Evolutionary conservation across 2,329 filamentous ascomycete genomes (phyloP), one percentile per base, ranked within the genome.

Genomic region (Diaporthe velutina): DNA sequence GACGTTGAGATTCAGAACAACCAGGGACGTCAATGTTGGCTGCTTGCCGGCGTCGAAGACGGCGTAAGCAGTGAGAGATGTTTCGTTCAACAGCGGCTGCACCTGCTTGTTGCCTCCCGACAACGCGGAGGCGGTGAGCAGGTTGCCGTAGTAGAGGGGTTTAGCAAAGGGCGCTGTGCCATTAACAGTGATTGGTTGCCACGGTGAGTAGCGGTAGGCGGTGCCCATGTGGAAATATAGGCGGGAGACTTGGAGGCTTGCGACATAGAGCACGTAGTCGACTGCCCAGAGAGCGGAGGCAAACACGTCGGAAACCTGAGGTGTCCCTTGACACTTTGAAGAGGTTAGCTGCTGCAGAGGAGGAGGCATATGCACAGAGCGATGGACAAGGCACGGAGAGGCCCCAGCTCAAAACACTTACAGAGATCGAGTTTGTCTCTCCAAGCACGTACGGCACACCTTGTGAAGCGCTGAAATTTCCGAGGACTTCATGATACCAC

Each of bases 141-240:
- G 66, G 52, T 79, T 79, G 9, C 77, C 78, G 42, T 80, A 80
- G 71, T 80, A 80, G 30, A 78, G 70, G 7, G 78, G 71, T 40
- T 77, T 77, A 1, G 73, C 71, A n/a, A 75, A 68, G 0, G 74
- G 60, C 7, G 66, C 70, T 4, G 76, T 76, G 50, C 72, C 64
- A 19, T 74, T 75, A 40, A 57, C 71, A 6, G 35, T 57, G 28
- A 79, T 74, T 3, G 79, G 79, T 52, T 79, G 77, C 79, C 79
- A 80, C 4, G 78, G 66, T 2, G 71, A 73, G 58, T 80, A 80
- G 8, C 76, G 74, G 54, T 78, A 80, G 19, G 61, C 71, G 0
- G 78, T 79, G 7, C 79, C 79, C 48, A 66, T 45, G 40, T 73
- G 71, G n/a, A 73, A 70, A 10, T 68, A 30, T 17, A 73, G 50